Conservation (phyloP, 75 land plant genomes). For the Cunninghamia lanceolata region DNA sequence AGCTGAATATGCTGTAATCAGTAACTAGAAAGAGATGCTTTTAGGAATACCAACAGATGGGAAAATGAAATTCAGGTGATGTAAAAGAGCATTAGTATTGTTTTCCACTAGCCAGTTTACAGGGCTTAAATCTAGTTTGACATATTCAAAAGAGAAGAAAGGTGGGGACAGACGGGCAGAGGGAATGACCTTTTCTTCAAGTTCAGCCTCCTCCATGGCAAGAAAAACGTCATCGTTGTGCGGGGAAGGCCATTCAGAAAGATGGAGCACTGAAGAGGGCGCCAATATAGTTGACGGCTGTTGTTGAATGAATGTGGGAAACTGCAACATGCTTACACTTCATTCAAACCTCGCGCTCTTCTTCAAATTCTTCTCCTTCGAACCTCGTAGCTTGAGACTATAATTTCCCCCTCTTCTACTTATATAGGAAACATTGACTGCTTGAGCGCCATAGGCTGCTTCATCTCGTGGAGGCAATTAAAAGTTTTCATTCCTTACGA, state of each 20-base stretch:
- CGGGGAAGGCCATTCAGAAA: slow-evolving; percentile 20
- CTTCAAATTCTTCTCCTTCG: background rate
- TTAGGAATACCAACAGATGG: background rate
- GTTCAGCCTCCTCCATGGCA: slow-evolving; percentile 39
- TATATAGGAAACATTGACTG: too few relatives aligned
- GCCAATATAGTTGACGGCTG: slow-evolving; percentile 15
- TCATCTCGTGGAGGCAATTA: too few relatives aligned
- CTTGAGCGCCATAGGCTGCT: too few relatives aligned
- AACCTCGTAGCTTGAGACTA: too few relatives aligned
- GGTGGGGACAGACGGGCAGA: background rate
- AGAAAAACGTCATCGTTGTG: slow-evolving; percentile 28
- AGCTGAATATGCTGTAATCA: background rate
- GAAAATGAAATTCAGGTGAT: background rate
- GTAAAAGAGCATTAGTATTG: background rate
- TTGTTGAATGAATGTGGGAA: slow-evolving; percentile 30
- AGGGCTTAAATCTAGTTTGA: background rate
- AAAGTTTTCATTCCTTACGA: too few relatives aligned
- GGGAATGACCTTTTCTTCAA: slow-evolving; percentile 27
- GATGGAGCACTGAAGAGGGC: slow-evolving; percentile 11
- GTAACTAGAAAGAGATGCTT: too few relatives aligned
- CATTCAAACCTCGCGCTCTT: background rate
- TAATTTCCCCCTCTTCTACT: too few relatives aligned
- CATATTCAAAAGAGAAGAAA: background rate
- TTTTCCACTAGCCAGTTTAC: background rate
- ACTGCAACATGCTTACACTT: slow-evolving; percentile 14